phyloP scores from a whole-genome alignment of 176 grass and related monocot species.

The Hyparrhenia diplandra region DNA sequence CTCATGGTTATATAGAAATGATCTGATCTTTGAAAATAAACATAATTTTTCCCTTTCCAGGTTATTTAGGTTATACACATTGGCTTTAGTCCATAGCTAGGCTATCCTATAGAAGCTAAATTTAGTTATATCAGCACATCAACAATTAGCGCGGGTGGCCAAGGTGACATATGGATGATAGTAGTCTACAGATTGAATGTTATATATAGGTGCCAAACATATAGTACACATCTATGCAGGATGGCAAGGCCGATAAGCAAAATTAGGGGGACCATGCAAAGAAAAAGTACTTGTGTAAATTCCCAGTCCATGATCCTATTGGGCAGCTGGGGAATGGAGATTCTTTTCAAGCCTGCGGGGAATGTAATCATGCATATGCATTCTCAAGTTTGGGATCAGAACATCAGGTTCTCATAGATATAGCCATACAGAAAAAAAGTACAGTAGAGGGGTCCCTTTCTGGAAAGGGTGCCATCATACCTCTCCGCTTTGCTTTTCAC shows the following conservation, averaged over 20 bases:
- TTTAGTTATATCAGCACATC: too few relatives aligned
- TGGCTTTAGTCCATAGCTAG: too few relatives aligned
- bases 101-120: too few relatives aligned
- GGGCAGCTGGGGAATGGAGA: neutral
- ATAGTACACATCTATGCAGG: too few relatives aligned
- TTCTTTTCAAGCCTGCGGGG: conserved; percentile 18
- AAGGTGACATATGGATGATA: too few relatives aligned
- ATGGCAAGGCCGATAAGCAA: neutral
- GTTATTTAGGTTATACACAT: too few relatives aligned
- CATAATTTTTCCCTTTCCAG: too few relatives aligned
- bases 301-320: neutral
- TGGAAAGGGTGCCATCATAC: neutral
- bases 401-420: neutral
- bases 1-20: too few relatives aligned
- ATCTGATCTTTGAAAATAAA: too few relatives aligned
- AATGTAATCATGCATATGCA: conserved; percentile 16
- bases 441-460: neutral
- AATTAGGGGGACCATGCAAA: neutral
- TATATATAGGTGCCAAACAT: neutral
- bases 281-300: neutral
- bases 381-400: neutral
- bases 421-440: neutral
- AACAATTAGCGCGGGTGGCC: too few relatives aligned
- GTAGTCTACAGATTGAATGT: too few relatives aligned
- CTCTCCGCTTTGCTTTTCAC: neutral